Conservation (phyloP, 768 basidiomycete genomes). For the Lentinula sp. region DNA sequence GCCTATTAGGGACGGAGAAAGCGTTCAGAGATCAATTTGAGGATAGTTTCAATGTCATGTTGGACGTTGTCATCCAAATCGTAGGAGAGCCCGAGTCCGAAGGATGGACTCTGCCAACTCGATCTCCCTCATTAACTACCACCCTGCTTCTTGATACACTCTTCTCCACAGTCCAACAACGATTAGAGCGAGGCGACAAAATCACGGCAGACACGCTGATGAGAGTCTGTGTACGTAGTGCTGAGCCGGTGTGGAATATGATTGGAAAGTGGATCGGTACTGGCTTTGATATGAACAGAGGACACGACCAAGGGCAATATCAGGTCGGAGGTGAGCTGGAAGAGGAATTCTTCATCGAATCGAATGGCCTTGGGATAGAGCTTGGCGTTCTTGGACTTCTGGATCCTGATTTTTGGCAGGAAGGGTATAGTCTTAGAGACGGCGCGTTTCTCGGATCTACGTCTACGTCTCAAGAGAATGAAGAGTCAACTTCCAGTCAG, state of each 20-base stretch:
- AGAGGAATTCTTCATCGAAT: slow-evolving; percentile 80
- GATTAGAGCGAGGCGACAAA: slow-evolving; percentile 51
- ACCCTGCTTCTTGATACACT: slow-evolving; percentile 59
- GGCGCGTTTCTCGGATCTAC: slow-evolving; percentile 10
- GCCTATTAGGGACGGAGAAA: slow-evolving; percentile 62
- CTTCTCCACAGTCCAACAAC: slow-evolving; percentile 49
- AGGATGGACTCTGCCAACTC: slow-evolving; percentile 7
- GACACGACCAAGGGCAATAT: background rate
- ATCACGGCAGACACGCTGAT: slow-evolving; percentile 52
- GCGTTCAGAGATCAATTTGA: slow-evolving; percentile 51
- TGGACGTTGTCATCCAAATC: slow-evolving; percentile 38
- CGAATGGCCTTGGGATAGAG: slow-evolving; percentile 51
- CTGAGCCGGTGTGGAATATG: slow-evolving; percentile 73
- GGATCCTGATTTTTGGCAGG: slow-evolving; percentile 77
- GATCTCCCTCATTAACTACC: slow-evolving; percentile 46
- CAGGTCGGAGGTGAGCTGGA: slow-evolving; percentile 38
- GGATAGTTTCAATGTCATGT: slow-evolving; percentile 50
- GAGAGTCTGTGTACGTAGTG: slow-evolving; percentile 53
- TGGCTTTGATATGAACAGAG: slow-evolving; percentile 17
- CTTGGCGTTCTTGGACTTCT: slow-evolving; percentile 38
- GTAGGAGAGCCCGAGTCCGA: slow-evolving; percentile 17
- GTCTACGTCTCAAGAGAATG: background rate
- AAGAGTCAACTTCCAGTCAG: slow-evolving; percentile 15
- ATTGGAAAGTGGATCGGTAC: slow-evolving; percentile 60
- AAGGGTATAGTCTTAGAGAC: slow-evolving; percentile 58